These are phyloP conservation scores for Xylariaceae sp. DNA, from an alignment of 2,329 filamentous ascomycete species.

Conservation along the genomic window DNA sequence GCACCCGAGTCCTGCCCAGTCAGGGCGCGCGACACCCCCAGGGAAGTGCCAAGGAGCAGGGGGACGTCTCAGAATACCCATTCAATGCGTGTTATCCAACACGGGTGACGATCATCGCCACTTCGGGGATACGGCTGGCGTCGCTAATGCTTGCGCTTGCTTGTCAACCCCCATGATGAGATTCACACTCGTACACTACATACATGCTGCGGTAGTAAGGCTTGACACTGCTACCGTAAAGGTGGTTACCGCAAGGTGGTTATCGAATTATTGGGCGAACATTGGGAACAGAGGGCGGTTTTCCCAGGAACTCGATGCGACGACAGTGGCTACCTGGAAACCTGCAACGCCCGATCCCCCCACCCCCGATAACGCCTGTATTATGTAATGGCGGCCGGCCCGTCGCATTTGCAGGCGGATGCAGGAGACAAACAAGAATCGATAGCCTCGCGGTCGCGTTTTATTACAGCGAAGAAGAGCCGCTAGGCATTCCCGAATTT, in stretches of 20 bases:
- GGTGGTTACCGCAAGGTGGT: background rate
- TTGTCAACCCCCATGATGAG: constrained; percentile 3
- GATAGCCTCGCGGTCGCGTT: constrained; percentile 20
- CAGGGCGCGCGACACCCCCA: constrained; percentile 4
- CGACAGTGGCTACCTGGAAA: background rate
- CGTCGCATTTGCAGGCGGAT: constrained; percentile 6
- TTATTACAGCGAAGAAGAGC: constrained; percentile 33
- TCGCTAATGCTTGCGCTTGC: constrained; percentile 22
- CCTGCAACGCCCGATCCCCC: too few species aligned
- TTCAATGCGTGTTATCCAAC: constrained; percentile 1
- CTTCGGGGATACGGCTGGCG: constrained; percentile 13
- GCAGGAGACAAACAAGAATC: constrained; percentile 7
- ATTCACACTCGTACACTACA: background rate
- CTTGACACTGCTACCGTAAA: background rate
- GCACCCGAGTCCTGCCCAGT: constrained; percentile 16
- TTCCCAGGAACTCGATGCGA: background rate
- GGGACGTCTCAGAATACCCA: constrained; percentile 31
- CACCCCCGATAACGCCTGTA: background rate
- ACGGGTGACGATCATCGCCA: constrained; percentile 18
- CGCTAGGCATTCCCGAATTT: constrained; percentile 20
- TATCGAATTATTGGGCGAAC: too few species aligned
- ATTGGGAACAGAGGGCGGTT: background rate
- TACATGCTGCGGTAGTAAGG: background rate
- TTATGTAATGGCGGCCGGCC: background rate
- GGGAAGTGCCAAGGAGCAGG: constrained; percentile 25